These are phyloP conservation scores for Kodamaea kaohsiungensis DNA, from an alignment of 805 yeast genomes.

Conservation along the genomic window DNA sequence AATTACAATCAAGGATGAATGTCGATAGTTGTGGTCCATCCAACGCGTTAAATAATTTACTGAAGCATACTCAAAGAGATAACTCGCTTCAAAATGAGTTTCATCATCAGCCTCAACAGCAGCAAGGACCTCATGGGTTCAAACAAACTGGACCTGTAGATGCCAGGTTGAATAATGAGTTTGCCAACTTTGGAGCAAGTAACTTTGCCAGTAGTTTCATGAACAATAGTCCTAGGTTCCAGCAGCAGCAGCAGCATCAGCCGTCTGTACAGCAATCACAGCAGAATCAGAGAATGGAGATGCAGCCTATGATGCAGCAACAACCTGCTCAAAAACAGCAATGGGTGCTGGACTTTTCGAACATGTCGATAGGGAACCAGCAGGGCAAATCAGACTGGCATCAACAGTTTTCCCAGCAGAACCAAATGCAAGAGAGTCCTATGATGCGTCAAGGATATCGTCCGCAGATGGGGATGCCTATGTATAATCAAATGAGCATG, in stretches of 20 bases:
- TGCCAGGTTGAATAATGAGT: constrained; percentile 38
- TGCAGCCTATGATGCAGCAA: neutral
- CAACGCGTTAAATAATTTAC: constrained; percentile 44
- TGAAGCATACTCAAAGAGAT: constrained; percentile 43
- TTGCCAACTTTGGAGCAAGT: constrained; percentile 30
- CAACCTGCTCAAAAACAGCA: constrained; percentile 4
- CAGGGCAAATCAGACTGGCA: constrained; percentile 24
- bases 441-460: neutral
- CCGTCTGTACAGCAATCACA: constrained; percentile 1
- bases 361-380: constrained; percentile 16
- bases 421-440: constrained; percentile 8
- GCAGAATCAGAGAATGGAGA: constrained; percentile 3
- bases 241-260: constrained; percentile 12
- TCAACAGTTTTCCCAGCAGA: constrained; percentile 24
- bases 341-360: constrained; percentile 35
- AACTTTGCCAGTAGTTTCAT: constrained; percentile 20
- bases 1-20: constrained; percentile 22
- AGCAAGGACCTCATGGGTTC: constrained; percentile 10
- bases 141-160: constrained; percentile 27
- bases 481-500: neutral
- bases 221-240: constrained; percentile 7
- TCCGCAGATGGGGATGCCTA: neutral
- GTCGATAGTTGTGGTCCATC: constrained; percentile 46
- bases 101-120: constrained; percentile 3
- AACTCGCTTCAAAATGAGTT: constrained; percentile 40